These are phyloP conservation scores for Blastomyces gilchristii DNA, from an alignment of 2,329 filamentous ascomycete species.

Conservation along the genomic window DNA sequence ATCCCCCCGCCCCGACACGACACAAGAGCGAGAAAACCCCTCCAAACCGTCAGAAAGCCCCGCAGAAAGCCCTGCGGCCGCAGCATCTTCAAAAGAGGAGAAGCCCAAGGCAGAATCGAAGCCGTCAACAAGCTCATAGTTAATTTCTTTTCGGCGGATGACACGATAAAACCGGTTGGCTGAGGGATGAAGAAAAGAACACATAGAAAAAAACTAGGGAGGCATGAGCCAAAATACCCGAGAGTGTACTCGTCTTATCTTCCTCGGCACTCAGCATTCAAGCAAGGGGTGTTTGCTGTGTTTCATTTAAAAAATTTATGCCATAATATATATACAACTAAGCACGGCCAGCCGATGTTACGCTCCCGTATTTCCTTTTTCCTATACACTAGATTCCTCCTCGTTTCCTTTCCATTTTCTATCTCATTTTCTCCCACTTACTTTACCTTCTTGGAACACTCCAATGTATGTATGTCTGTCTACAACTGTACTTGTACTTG, in stretches of 20 bases:
- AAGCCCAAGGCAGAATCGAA: background rate
- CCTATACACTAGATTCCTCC: background rate
- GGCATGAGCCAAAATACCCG: background rate
- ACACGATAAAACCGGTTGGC: background rate
- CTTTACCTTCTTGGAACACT: background rate
- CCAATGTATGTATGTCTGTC: background rate
- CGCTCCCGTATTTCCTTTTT: background rate
- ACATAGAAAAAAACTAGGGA: background rate
- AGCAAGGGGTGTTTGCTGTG: background rate
- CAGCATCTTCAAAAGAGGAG: background rate
- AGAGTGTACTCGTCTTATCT: background rate
- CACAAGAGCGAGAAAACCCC: conserved; percentile 13
- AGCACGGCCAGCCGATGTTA: background rate
- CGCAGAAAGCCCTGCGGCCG: conserved; percentile 15
- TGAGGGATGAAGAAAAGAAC: background rate
- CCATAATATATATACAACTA: background rate
- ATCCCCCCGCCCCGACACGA: conserved; percentile 20
- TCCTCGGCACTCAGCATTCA: background rate
- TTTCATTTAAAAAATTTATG: background rate
- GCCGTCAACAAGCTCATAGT: background rate
- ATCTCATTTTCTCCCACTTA: background rate
- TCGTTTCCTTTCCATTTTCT: background rate
- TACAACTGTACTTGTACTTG: background rate
- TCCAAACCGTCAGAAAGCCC: conserved; percentile 15
- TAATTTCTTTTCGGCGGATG: background rate